phyloP scores from a whole-genome alignment of 208 protist genomes.

The Acanthamoeba lenticulata region DNA sequence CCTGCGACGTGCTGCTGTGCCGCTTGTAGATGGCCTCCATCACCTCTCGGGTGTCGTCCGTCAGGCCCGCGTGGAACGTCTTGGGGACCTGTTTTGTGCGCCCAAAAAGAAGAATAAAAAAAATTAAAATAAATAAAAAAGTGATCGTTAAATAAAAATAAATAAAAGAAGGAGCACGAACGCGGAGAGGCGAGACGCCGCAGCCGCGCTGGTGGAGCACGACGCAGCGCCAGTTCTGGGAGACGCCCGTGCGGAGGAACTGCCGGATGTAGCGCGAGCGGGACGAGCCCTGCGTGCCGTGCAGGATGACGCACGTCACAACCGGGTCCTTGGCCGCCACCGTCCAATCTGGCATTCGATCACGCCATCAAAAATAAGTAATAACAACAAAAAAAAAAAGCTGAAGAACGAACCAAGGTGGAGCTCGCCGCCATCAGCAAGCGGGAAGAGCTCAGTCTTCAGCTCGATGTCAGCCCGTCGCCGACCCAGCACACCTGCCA shows the following conservation, averaged over 20 bases:
- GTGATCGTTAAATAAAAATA: too few relatives aligned
- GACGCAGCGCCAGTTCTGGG: slow-evolving; percentile 19
- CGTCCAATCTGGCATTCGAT: background rate
- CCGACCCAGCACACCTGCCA: background rate
- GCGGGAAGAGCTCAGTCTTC: slow-evolving; percentile 21
- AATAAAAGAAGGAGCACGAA: too few relatives aligned
- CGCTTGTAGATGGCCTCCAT: background rate
- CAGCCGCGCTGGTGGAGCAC: slow-evolving; percentile 42
- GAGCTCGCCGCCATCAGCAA: slow-evolving; percentile 6
- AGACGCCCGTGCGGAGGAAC: background rate
- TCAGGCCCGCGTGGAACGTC: slow-evolving; percentile 28
- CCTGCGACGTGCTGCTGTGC: background rate
- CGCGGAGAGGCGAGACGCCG: background rate
- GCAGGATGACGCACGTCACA: slow-evolving; percentile 5
- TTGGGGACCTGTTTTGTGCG: background rate
- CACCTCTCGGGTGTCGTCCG: slow-evolving; percentile 17
- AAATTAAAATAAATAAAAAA: background rate
- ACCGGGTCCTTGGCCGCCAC: background rate
- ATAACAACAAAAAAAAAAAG: too few relatives aligned
- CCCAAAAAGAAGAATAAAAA: too few relatives aligned
- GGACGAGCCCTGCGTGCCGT: background rate
- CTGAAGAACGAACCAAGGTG: too few relatives aligned
- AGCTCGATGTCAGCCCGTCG: background rate
- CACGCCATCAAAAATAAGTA: background rate
- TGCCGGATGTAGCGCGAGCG: slow-evolving; percentile 41